Evolutionary conservation across 345 rosid genomes (phyloP).

Genomic region (Acer campestre): DNA sequence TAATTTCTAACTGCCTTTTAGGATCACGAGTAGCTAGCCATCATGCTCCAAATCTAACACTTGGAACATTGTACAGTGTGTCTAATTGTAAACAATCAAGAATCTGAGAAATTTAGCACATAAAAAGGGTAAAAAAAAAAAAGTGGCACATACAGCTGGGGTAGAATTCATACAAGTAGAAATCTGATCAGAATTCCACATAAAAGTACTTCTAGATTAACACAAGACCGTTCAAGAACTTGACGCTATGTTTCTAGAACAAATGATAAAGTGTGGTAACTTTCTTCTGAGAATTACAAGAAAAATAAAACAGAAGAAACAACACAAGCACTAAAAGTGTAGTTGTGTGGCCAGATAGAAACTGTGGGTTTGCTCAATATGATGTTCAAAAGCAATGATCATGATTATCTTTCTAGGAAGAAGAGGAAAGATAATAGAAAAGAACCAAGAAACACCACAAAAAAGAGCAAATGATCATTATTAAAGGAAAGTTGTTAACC

Average conservation of each 20-base stretch:
- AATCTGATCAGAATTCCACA: not conserved
- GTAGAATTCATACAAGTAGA: not conserved
- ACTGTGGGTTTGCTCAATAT: not conserved
- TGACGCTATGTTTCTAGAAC: not conserved
- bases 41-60: not conserved
- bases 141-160: not conserved
- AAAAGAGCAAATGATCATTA: not conserved
- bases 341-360: not conserved
- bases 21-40: not conserved
- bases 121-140: too few relatives aligned
- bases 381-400: not conserved
- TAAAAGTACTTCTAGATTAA: not conserved
- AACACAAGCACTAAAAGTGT: not conserved
- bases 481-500: conserved; percentile 37
- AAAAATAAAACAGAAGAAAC: not conserved
- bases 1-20: not conserved
- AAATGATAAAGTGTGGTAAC: not conserved
- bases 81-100: not conserved
- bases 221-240: not conserved
- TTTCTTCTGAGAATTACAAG: not conserved
- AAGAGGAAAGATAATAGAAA: not conserved
- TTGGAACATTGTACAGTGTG: not conserved
- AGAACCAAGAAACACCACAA: conserved; percentile 3
- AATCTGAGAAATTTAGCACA: not conserved
- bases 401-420: not conserved